Evolutionary conservation across 2,329 filamentous ascomycete genomes (phyloP), one percentile per base, ranked within the genome.

Genomic region (Chaetomium strumarium): DNA sequence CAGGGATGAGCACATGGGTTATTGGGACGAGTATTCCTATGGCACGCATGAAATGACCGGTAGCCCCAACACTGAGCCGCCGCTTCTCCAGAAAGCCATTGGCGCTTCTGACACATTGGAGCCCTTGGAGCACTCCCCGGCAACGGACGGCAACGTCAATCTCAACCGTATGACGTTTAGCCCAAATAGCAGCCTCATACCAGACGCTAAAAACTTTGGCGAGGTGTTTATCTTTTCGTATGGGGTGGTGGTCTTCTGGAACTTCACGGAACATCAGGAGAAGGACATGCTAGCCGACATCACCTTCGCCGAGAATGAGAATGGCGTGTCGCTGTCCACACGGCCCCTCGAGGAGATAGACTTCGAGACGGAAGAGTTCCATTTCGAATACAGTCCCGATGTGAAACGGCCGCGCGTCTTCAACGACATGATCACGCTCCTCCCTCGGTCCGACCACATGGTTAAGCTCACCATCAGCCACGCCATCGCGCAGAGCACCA

Each of bases 141-240:
- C 55, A 55, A 41, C 60, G 56, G 60, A 67, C n/a, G 64, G 65
- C 30, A 64, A 59, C 16, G 33, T 24, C 19, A 48, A 46, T 2
- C 41, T 33, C 5, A 46, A 36, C 13, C 54, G 56, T 9, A 45
- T 57, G 2, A 44, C 55, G 8, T 48, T 58, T 37, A 58, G 51
- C 52, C 71, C 80, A 20, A 72, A 78, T 58, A 76, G 80, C 66
- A 78, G 81, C 29, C 77, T 89, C 20, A 80, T 80, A 1, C 80
- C 86, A 6, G 83, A 90, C 64, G 81, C 85, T 34, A 84, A 92
- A 64, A 79, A 84, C 51, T 90, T 95, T 65, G 92, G 89, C 39
- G 93, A 99, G 71, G 89, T 97, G 82, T 97, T 96, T 66, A 86
- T 99, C 62, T 97, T 95, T 69, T 92, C 88, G 14, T 99, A 99